A percentile compares a stretch with the other conserved stretches of the same genome.
Conservation (phyloP, 208 protist species). For the Trypanosoma mega region DNA sequence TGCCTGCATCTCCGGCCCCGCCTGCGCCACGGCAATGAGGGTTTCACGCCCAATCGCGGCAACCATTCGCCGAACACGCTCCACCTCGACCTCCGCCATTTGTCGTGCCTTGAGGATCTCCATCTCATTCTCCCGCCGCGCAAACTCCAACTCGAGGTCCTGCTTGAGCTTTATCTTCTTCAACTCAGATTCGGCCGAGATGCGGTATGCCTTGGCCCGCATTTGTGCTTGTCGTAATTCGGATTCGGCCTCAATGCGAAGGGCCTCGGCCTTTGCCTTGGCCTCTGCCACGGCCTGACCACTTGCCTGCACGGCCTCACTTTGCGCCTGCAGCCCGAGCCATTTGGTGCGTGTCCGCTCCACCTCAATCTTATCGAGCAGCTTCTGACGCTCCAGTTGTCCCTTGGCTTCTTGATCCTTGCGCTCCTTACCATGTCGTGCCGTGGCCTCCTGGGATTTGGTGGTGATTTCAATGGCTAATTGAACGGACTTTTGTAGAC, state of each 20-base stretch:
- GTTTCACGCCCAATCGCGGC: slow-evolving; percentile 91
- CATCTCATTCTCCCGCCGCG: slow-evolving; percentile 71
- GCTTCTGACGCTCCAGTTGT: slow-evolving; percentile 91
- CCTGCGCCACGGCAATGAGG: slow-evolving; percentile 87
- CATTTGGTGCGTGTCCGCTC: slow-evolving; percentile 80
- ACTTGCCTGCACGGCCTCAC: slow-evolving; percentile 88
- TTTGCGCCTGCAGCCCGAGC: slow-evolving; percentile 92
- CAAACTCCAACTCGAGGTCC: slow-evolving; percentile 87
- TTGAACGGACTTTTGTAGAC: slow-evolving; percentile 96
- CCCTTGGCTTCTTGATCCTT: slow-evolving; percentile 92
- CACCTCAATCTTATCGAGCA: slow-evolving; percentile 85
- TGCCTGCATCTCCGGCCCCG: slow-evolving; percentile 94
- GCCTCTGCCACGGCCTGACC: slow-evolving; percentile 92
- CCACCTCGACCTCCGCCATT: slow-evolving; percentile 83
- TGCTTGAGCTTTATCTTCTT: slow-evolving; percentile 81
- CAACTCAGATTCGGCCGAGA: slow-evolving; percentile 84
- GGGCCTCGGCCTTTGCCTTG: slow-evolving; percentile 87
- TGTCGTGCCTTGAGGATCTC: slow-evolving; percentile 79
- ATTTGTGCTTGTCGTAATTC: slow-evolving; percentile 89
- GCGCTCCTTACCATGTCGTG: slow-evolving; percentile 91
- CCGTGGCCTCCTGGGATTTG: slow-evolving; percentile 94
- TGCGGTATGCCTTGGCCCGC: slow-evolving; percentile 74
- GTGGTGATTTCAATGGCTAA: slow-evolving; percentile 98
- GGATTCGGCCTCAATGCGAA: slow-evolving; percentile 85
- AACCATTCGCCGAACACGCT: slow-evolving; percentile 88